Percentiles rank a stretch among this genome's conserved stretches.
phyloP scores from a whole-genome alignment of 768 basidiomycete species.

The Fistulinella prunicolor region DNA sequence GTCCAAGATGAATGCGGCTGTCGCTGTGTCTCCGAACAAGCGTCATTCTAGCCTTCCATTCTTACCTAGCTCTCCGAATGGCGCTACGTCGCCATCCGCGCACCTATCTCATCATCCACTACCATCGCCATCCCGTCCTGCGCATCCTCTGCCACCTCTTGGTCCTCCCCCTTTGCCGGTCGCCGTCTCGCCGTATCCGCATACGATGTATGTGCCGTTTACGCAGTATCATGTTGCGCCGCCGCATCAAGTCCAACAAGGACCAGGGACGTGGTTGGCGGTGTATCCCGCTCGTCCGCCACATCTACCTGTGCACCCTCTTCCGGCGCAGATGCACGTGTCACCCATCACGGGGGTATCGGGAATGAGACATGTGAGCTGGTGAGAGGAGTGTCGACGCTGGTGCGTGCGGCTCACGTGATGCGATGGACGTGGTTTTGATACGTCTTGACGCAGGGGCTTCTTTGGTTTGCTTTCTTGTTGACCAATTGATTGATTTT shows the following conservation, averaged over 20 bases:
- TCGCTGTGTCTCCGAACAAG: constrained; percentile 2
- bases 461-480: constrained; percentile 18
- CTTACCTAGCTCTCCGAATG: background rate
- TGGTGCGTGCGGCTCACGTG: constrained; percentile 1
- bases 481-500: background rate
- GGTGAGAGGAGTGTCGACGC: constrained; percentile 18
- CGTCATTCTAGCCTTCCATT: background rate
- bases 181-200: constrained; percentile 17
- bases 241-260: constrained; percentile 9
- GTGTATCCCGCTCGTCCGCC: constrained; percentile 20
- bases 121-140: constrained; percentile 12
- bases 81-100: constrained; percentile 3
- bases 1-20: constrained; percentile 10
- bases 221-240: constrained; percentile 18
- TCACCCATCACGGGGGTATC: constrained; percentile 20
- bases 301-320: constrained; percentile 15
- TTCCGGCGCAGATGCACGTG: constrained; percentile 11
- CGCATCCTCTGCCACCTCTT: constrained; percentile 7
- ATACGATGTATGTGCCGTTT: constrained; percentile 22
- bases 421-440: background rate
- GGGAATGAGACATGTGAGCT: constrained; percentile 26
- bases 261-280: constrained; percentile 23
- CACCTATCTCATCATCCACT: constrained; percentile 4
- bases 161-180: constrained; percentile 14
- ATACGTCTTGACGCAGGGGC: too few relatives aligned